Evolutionary conservation across 164 flowering plant species (phyloP).

Genomic region (Platanus orientalis): DNA sequence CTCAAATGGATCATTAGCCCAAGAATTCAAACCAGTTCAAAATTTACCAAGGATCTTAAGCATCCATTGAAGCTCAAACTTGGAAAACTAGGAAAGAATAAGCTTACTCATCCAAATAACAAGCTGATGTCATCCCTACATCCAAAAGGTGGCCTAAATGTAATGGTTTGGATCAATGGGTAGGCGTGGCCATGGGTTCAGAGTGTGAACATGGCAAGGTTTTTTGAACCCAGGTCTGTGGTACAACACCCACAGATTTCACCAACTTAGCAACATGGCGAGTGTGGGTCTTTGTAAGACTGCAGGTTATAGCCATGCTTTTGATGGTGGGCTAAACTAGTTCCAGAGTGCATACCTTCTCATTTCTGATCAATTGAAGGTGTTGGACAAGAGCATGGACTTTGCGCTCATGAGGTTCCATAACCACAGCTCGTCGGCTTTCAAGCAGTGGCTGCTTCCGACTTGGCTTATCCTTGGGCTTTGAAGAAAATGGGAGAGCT

Average conservation of each 20-base stretch:
- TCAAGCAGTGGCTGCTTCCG: constrained; percentile 42
- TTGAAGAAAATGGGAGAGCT: constrained; percentile 80
- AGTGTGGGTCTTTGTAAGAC: neutral
- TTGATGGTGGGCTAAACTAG: neutral
- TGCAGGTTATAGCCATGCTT: neutral
- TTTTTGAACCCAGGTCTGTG: too few relatives aligned
- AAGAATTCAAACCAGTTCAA: too few relatives aligned
- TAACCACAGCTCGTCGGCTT: constrained; percentile 62
- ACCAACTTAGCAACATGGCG: too few relatives aligned
- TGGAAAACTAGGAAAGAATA: too few relatives aligned
- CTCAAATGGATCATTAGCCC: too few relatives aligned
- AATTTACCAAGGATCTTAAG: too few relatives aligned
- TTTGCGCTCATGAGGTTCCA: constrained; percentile 70
- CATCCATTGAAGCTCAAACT: too few relatives aligned
- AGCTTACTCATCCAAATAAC: neutral
- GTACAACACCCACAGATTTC: too few relatives aligned
- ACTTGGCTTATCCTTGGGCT: constrained; percentile 61
- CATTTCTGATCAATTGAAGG: constrained; percentile 51
- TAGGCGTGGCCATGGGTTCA: too few relatives aligned
- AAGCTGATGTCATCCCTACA: neutral
- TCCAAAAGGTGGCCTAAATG: neutral
- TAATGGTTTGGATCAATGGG: neutral
- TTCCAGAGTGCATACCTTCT: constrained; percentile 49
- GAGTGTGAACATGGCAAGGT: too few relatives aligned
- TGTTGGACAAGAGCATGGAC: constrained; percentile 60